Evolutionary conservation across 2,329 filamentous ascomycete species (phyloP).

Genomic region (Teratosphaeria zuluensis): DNA sequence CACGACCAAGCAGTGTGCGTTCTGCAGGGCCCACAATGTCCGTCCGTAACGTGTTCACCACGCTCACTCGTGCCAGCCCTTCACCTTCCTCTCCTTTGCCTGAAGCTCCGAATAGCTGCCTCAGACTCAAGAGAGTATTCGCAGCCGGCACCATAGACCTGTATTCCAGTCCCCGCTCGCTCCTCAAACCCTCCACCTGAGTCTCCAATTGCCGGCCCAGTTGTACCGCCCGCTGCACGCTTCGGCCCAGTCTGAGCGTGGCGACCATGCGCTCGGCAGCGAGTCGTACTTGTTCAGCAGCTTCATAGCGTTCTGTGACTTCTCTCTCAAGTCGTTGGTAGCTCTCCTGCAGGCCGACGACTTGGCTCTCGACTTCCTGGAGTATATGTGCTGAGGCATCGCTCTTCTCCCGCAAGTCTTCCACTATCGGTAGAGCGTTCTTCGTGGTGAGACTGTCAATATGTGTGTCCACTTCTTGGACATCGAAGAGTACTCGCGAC

Average conservation of each 20-base stretch:
- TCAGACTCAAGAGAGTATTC: conserved; percentile 65
- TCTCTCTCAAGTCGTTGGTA: conserved; percentile 80
- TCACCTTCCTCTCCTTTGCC: conserved; percentile 64
- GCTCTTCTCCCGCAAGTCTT: conserved; percentile 66
- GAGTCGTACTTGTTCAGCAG: conserved; percentile 70
- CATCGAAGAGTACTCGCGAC: conserved; percentile 87
- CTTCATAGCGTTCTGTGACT: conserved; percentile 74
- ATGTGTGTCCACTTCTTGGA: conserved; percentile 92
- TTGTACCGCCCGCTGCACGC: conserved; percentile 68
- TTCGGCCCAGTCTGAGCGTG: conserved; percentile 65
- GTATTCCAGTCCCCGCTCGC: conserved; percentile 45
- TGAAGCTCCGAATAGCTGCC: conserved; percentile 61
- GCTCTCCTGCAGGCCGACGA: conserved; percentile 70
- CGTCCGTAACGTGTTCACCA: conserved; percentile 60
- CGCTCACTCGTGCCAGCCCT: conserved; percentile 63
- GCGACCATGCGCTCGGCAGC: conserved; percentile 72
- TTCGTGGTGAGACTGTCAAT: conserved; percentile 84
- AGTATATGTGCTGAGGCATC: conserved; percentile 64
- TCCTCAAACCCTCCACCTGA: conserved; percentile 48
- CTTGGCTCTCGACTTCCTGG: conserved; percentile 66
- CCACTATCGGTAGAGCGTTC: conserved; percentile 69
- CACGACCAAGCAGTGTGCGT: conserved; percentile 58
- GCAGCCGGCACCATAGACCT: conserved; percentile 72
- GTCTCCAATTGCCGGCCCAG: conserved; percentile 78
- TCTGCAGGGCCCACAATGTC: conserved; percentile 64